Conservation (phyloP, 441 rosid species). For the Corymbia calophylla region DNA sequence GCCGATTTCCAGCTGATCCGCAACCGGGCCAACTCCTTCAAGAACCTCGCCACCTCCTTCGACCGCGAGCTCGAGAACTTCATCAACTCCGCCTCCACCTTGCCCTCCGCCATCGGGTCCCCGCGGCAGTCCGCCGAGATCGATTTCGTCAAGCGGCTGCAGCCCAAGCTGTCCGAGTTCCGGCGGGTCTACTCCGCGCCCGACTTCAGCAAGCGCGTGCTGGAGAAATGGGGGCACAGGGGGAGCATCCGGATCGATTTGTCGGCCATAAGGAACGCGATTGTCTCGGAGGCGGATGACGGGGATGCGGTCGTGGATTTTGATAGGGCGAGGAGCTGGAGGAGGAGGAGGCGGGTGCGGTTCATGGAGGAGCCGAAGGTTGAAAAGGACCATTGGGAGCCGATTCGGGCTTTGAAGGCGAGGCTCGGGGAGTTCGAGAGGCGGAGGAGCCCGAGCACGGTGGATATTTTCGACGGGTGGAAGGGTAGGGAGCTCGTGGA, state of each 20-base stretch:
- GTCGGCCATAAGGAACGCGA: conserved; percentile 74
- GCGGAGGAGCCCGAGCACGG: conserved; percentile 31
- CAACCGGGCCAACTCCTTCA: conserved; percentile 76
- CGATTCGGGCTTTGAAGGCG: conserved; percentile 57
- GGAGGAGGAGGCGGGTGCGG: conserved; percentile 45
- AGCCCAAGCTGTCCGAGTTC: conserved; percentile 84
- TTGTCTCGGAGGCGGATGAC: conserved; percentile 56
- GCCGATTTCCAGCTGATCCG: conserved; percentile 84
- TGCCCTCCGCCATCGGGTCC: conserved; percentile 25
- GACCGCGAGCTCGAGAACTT: conserved; percentile 87
- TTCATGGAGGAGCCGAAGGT: conserved; percentile 22
- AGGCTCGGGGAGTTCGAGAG: conserved; percentile 74
- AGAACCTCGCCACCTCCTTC: conserved; percentile 72
- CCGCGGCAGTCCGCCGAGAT: conserved; percentile 45
- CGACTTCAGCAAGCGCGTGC: conserved; percentile 72
- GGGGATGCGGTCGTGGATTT: conserved; percentile 32
- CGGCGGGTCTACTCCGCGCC: conserved; percentile 95
- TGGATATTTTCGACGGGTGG: conserved; percentile 59
- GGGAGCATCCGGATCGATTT: conserved; percentile 72
- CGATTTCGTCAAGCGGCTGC: conserved; percentile 76
- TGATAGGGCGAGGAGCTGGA: conserved; percentile 42
- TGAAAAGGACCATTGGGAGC: conserved; percentile 65
- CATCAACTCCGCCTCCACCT: conserved; percentile 58
- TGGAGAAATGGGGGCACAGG: conserved; percentile 81
- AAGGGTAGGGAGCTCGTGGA: conserved; percentile 69